Evolutionary conservation across 331 rosid species (phyloP), one percentile per base, ranked within the genome.

Genomic region (Prunus yedoensis): DNA sequence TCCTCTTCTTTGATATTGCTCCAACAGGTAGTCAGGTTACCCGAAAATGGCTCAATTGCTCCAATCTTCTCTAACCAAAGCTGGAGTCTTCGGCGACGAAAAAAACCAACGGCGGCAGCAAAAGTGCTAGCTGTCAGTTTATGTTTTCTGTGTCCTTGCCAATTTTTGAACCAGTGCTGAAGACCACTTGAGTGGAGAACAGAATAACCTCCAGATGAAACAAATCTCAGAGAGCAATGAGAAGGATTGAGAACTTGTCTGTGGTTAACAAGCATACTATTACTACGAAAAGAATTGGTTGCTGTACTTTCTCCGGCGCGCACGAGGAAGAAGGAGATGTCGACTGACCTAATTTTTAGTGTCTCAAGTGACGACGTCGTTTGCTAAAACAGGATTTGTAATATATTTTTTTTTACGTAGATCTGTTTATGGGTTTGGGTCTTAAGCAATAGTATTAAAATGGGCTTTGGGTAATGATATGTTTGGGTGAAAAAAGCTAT

Each of bases 51-150:
- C 75, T 88, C 91, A 47, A 82, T 83, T 66, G 91, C 91, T 57
- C 98, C 97, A n/a, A 89, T 67, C 76, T 91, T 91, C 80, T 91
- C 97, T 45, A 89, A 77, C 97, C 93, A 93, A 17, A 93, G 82
- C 58, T 89, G 91, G 71, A 78, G 82, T 74, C 98, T 83, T 70
- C 91, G 81, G 32, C 66, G 72, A 51, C 45, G 91, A 86, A 90
- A 86, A 83, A 93, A 93, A 60, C 96, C 96, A 77, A 91, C 80
- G 38, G 98, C 98, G 8, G 81, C 68, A 52, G 93, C 88, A 79
- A 91, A 91, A 82, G 96, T 91, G 80, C 98, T 91, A 10, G 98
- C 93, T 18, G 98, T 91, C 77, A 90, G 77, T 73, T 89, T 93
- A 49, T 89, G 78, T 77, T 76, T 85, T 80, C 96, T 74, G 20